Evolutionary conservation across 106 monocot genomes (phyloP).

Genomic region (Acorus calamus): DNA sequence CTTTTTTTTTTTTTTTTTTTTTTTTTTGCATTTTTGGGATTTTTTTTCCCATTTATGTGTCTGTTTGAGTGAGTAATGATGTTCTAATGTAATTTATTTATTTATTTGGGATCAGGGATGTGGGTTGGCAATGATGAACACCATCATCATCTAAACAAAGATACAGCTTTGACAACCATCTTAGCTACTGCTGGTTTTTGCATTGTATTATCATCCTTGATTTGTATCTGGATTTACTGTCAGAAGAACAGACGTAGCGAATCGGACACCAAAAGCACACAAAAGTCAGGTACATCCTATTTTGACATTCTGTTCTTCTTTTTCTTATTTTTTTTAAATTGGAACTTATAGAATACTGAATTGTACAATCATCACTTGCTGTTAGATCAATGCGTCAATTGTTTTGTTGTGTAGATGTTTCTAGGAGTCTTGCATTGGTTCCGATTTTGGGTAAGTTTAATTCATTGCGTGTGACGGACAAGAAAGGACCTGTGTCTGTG

Average conservation of each 20-base stretch:
- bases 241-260: constrained; percentile 4
- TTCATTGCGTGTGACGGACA: constrained; percentile 36
- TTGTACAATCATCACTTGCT: background rate
- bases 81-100: too few relatives aligned
- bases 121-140: background rate
- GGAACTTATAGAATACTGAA: background rate
- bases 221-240: constrained; percentile 19
- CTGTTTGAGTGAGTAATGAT: too few relatives aligned
- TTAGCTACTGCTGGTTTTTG: constrained; percentile 18
- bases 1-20: too few relatives aligned
- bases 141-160: constrained; percentile 22
- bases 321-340: background rate
- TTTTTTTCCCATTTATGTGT: too few relatives aligned
- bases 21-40: too few relatives aligned
- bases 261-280: constrained; percentile 13
- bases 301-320: background rate
- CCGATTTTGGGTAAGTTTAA: constrained; percentile 57
- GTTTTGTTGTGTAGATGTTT: constrained; percentile 18
- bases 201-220: constrained; percentile 10
- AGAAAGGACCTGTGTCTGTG: constrained; percentile 33
- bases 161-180: constrained; percentile 17
- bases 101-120: constrained; percentile 15
- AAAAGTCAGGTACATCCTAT: constrained; percentile 16
- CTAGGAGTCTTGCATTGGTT: constrained; percentile 29
- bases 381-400: background rate